phyloP scores from a whole-genome alignment of 176 grass and related monocot genomes.

The Bromus sterilis region DNA sequence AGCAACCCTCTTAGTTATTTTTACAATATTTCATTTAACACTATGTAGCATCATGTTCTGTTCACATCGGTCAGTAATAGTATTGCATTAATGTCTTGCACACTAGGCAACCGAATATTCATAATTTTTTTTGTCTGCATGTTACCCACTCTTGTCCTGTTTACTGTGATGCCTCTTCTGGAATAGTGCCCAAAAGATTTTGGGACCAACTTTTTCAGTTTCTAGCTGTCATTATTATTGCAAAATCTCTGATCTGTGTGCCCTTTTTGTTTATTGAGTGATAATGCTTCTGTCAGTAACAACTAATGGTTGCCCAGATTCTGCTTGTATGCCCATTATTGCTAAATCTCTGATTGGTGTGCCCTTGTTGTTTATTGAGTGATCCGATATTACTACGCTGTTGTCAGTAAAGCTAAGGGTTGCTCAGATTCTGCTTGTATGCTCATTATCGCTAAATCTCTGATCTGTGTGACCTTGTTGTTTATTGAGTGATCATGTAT shows the following conservation, averaged over 20 bases:
- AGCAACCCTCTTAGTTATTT: background rate
- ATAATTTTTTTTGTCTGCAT: background rate
- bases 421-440: background rate
- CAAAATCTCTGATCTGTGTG: background rate
- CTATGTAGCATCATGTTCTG: background rate
- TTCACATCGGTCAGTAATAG: background rate
- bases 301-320: background rate
- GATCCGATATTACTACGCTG: background rate
- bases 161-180: background rate
- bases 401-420: too few relatives aligned
- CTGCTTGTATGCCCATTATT: constrained; percentile 5
- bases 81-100: constrained; percentile 4
- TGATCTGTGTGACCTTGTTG: background rate
- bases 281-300: too few relatives aligned
- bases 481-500: background rate
- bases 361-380: background rate
- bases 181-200: background rate
- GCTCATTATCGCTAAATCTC: background rate
- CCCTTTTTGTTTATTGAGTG: background rate
- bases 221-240: constrained; percentile 1
- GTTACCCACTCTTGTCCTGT: background rate
- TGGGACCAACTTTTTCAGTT: background rate
- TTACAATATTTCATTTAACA: background rate
- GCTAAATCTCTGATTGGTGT: background rate
- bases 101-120: background rate